phyloP scores from a whole-genome alignment of 805 yeast species.

The Candida glaebosa region DNA sequence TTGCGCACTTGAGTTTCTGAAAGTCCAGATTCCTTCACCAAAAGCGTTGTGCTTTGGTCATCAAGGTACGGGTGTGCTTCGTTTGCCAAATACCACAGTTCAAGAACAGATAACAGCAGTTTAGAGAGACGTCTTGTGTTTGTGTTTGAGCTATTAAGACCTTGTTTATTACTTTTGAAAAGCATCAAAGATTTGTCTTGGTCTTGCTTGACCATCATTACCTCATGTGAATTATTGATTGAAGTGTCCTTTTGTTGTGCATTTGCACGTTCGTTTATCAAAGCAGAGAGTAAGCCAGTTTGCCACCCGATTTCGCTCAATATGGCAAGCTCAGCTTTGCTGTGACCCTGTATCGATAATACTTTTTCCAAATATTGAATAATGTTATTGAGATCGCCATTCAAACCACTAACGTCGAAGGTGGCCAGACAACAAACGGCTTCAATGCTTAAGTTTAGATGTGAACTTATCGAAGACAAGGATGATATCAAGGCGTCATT shows the following conservation, averaged over 20 bases:
- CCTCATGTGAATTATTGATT: background rate
- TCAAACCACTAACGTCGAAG: background rate
- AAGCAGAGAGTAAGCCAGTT: background rate
- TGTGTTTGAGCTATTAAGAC: background rate
- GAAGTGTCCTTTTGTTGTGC: background rate
- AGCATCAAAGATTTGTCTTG: background rate
- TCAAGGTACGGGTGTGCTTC: slow-evolving; percentile 6
- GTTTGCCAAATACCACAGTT: slow-evolving; percentile 7
- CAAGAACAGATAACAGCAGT: slow-evolving; percentile 4
- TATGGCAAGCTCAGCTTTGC: background rate
- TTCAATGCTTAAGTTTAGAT: background rate
- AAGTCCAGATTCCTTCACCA: slow-evolving; percentile 58
- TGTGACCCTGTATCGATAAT: background rate
- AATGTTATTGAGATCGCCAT: background rate
- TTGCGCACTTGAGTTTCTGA: slow-evolving; percentile 54
- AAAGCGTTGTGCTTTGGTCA: background rate
- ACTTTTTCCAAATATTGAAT: background rate
- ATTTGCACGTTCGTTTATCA: background rate
- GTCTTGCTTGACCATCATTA: background rate
- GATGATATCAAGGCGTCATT: too few relatives aligned
- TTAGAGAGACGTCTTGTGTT: background rate
- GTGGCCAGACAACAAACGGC: background rate
- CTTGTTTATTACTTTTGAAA: background rate
- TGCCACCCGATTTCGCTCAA: slow-evolving; percentile 1
- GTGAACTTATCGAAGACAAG: background rate